Conservation (phyloP, 1,139 yeast species). For the Barnettozyma hawaiiensis region DNA sequence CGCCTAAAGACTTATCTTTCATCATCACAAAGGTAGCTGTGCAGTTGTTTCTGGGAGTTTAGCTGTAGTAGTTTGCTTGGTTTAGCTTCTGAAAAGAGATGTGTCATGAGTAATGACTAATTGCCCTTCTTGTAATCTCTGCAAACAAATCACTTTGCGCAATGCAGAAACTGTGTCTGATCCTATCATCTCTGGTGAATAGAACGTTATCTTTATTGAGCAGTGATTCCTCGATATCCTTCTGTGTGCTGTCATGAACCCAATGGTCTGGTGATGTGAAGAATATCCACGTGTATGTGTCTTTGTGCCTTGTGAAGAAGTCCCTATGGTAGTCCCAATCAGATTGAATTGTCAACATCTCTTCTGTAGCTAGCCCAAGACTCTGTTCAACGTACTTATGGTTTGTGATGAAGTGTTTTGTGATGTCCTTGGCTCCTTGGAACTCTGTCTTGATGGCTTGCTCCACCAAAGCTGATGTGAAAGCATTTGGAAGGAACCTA, state of each 20-base stretch:
- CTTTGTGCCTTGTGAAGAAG: slow-evolving; percentile 31
- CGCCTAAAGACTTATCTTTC: background rate
- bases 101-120: slow-evolving; percentile 3
- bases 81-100: too few species aligned
- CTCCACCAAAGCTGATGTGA: slow-evolving; percentile 6
- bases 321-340: slow-evolving; percentile 41
- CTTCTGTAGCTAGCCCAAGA: slow-evolving; percentile 52
- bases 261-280: slow-evolving; percentile 58
- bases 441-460: slow-evolving; percentile 29
- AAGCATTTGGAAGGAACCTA: slow-evolving; percentile 8
- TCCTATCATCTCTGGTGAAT: slow-evolving; percentile 34
- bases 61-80: background rate
- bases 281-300: slow-evolving; percentile 45
- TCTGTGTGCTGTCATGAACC: slow-evolving; percentile 48
- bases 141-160: slow-evolving; percentile 49
- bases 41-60: background rate
- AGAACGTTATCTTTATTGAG: slow-evolving; percentile 29
- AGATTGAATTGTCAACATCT: slow-evolving; percentile 42
- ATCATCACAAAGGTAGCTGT: too few species aligned
- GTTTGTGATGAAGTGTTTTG: slow-evolving; percentile 38
- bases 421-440: slow-evolving; percentile 32
- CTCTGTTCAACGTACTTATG: slow-evolving; percentile 45
- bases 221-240: slow-evolving; percentile 36
- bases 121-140: slow-evolving; percentile 33
- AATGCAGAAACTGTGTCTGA: slow-evolving; percentile 54